Base-by-base conservation (phyloP, 441 rosid genomes). In the Eutrema salsugineum region DNA sequence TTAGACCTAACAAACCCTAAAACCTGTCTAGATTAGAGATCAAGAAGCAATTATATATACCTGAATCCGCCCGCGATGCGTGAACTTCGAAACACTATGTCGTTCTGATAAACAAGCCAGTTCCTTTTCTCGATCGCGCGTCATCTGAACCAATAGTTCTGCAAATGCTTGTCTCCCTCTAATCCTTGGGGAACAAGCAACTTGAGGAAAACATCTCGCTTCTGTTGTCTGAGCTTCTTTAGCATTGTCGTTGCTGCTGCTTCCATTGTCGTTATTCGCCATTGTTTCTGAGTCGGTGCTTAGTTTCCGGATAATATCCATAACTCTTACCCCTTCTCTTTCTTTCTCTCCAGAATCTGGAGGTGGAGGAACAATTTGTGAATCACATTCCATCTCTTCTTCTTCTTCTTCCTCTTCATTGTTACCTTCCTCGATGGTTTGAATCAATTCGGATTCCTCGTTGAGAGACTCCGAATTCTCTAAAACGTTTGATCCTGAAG, bases 51-150 rank as follows among this genome's bases (percentile, higher is more conserved):
- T 12, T 10, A 4, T 1, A 5, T 2, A 72, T 43, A 89, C 98
- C 96, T 91, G 99, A 79, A 92, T 80, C 33, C 98, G 80, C 11
- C 99, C 96, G 6, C 91, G 90, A 44, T 91, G 91, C 0, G 87
- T 42, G 68, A 95, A 92, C 70, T 77, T 87, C 0, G 99, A 84
- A 53, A 92, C 98, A 12, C 82, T 46, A 17, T 76, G 87, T 14
- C 93, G 88, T 16, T 82, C 84, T 0, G 14, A 60, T 30, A 95
- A 44, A 3, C 67, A 40, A n/a, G 69, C 80, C 11, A 95, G 72
- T 69, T 95, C 98, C 30, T 72, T 83, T 0, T 75, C 81, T 56
- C 91, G 84, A 30, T 89, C 92, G 36, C 86, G 85, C 64, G 79
- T 88, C 79, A 89, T 83, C 8, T 77, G 83, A 55, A 70, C 39